Base-by-base conservation (phyloP, 2,329 filamentous ascomycete genomes). In the Verticillium alfalfae region DNA sequence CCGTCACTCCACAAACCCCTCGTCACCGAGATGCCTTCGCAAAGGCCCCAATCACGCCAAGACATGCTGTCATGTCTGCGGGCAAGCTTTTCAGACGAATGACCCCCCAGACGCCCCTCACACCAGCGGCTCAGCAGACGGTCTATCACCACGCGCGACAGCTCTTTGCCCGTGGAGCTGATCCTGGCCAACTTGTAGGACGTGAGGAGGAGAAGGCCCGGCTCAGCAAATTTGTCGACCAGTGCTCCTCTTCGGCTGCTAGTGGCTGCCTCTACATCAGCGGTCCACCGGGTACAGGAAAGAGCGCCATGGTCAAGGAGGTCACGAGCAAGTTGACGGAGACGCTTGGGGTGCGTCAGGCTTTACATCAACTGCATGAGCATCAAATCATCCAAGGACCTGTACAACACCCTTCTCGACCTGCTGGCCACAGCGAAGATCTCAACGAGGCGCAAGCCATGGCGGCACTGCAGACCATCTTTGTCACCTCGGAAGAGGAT, bases 321-420 rank as follows among this genome's bases (percentile, higher is more conserved):
- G 85, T 96, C 58, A 90, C 90, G 57, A 79, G 85, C 57, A 80
- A 86, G 54, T 76, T 89, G 57, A 77, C 78, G 12, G 71, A 78
- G 4, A 77, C 82, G 16, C 16, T 45, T 3, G 74, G 79, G 4
- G 79, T 95, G 60, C 87, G 86, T 69, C 87, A 88, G 60, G 88
- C 88, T 2, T 2, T 94, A 93, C 70, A 84, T 99, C 81, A 99
- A 99, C 73, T 99, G 95, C 76, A 97, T 97, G 88, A 97, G 93
- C 75, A 88, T 97, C 75, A 96, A 95, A 70, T 92, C 88, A 38
- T 91, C 93, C 2, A 88, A 87, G 66, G 93, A 97, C 71, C 82
- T 99, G 26, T 96, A 96, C 75, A 83, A 84, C 65, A 93, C 89
- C 22, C 79, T 99, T 18, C 77, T 94, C 13, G 88, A 91, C 60